These are phyloP conservation scores for Xylariaceae sp. DNA, from an alignment of 2,329 filamentous ascomycete species.

Conservation along the genomic window DNA sequence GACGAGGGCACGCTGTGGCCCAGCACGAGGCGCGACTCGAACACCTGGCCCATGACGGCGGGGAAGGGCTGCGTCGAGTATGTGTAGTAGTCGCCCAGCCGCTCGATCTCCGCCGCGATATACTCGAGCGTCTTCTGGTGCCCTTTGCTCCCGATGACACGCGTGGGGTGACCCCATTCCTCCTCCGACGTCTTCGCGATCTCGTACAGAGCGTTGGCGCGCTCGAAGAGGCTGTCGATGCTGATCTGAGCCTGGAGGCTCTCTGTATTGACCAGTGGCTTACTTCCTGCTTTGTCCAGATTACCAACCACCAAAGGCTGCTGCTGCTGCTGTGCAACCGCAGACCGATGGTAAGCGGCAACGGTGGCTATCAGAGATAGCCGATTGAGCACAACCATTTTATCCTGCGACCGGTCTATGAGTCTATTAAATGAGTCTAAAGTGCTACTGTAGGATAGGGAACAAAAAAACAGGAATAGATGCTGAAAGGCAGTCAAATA, in stretches of 20 bases:
- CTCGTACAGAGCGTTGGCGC: conserved; percentile 56
- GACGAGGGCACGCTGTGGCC: conserved; percentile 45
- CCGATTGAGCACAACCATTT: conserved; percentile 15
- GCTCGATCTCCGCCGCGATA: conserved; percentile 49
- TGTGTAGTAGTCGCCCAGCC: conserved; percentile 56
- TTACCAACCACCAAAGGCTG: conserved; percentile 20
- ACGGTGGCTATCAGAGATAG: conserved; percentile 14
- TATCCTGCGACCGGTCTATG: background rate
- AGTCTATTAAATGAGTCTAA: background rate
- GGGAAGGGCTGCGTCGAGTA: conserved; percentile 59
- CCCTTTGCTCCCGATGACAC: conserved; percentile 63
- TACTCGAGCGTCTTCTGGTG: conserved; percentile 61
- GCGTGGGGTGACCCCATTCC: conserved; percentile 63
- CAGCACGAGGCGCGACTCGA: conserved; percentile 52
- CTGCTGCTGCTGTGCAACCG: conserved; percentile 24
- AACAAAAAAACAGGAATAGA: too few relatives aligned
- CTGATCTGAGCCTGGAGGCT: conserved; percentile 53
- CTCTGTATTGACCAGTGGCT: conserved; percentile 46
- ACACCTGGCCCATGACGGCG: conserved; percentile 55
- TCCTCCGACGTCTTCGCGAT: conserved; percentile 54
- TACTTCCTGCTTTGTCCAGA: conserved; percentile 13
- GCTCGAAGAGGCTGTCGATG: conserved; percentile 48
- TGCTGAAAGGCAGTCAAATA: too few relatives aligned
- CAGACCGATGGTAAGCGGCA: conserved; percentile 1
- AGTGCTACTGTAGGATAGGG: too few relatives aligned